Evolutionary conservation across 495 filamentous ascomycete genomes (phyloP), one percentile per base, ranked within the genome.

Genomic region (Penicillium malachiteum): DNA sequence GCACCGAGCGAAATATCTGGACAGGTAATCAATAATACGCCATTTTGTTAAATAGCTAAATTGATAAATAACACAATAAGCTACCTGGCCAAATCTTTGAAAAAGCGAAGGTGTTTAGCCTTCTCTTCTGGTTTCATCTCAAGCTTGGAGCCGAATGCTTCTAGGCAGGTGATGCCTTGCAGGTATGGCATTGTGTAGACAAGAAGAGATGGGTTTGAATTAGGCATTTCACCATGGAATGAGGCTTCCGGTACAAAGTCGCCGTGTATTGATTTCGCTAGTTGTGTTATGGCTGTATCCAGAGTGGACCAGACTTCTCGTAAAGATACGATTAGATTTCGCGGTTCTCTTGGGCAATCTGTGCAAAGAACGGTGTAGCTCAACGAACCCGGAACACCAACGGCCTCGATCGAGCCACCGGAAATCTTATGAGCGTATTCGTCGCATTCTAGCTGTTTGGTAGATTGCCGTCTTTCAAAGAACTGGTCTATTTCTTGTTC

Each of bases 161-260:
- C 60, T 52, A 71, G 62, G 56, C 50, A 69, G 30, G 68, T 49
- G 33, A 63, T 57, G 31, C 66, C 66, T 55, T 47, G 59, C 43
- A 69, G 49, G 57, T 50, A 67, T 18, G 59, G 62, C 64, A 65
- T 71, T 16, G 51, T 57, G 44, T 71, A 71, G 55, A 67, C 52
- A 32, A 35, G 43, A 37, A 69, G 63, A 35, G 66, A 61, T 52
- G 66, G 68, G 46, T 63, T 63, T 18, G 68, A 49, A 55, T 48
- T 54, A 44, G 54, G 37, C 48, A 69, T 58, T 43, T 51, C 46
- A 30, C 68, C 64, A 56, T 63, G 57, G 54, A 46, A 63, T 30
- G 56, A 56, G 38, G 57, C 52, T 43, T 65, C 45, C 16, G 66
- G 68, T 18, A 69, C 66, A 33, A 69, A 53, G 48, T 39, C 34